Percentiles rank a stretch among this genome's conserved stretches.
phyloP scores from a whole-genome alignment of 2,329 filamentous ascomycete genomes.

The Exophiala alcalophila region DNA sequence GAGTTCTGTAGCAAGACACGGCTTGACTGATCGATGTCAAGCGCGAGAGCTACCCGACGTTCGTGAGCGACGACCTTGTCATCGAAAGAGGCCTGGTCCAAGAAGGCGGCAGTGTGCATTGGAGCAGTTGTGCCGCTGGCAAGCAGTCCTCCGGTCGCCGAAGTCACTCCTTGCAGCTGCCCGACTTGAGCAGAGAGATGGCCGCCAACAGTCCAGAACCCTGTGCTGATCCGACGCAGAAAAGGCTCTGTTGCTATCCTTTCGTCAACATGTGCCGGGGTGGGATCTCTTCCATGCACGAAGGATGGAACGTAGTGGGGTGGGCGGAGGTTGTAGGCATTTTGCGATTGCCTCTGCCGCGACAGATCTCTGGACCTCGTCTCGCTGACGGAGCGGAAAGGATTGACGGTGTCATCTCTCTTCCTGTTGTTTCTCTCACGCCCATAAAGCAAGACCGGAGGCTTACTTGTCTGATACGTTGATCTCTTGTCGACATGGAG shows the following conservation, averaged over 20 bases:
- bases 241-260: constrained; percentile 26
- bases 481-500: constrained; percentile 17
- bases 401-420: constrained; percentile 47
- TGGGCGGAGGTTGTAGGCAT: constrained; percentile 18
- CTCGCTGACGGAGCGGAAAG: constrained; percentile 49
- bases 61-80: constrained; percentile 69
- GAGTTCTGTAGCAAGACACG: constrained; percentile 56
- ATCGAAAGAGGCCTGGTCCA: constrained; percentile 49
- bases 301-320: constrained; percentile 30
- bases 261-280: constrained; percentile 42
- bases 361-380: constrained; percentile 26
- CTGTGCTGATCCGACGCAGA: constrained; percentile 61
- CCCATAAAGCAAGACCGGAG: constrained; percentile 31
- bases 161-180: constrained; percentile 48
- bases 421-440: constrained; percentile 48
- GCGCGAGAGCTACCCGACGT: constrained; percentile 71
- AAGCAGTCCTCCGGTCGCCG: constrained; percentile 63
- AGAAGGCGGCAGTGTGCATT: constrained; percentile 56
- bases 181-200: constrained; percentile 53
- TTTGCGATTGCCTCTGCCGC: constrained; percentile 19
- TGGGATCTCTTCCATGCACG: constrained; percentile 49
- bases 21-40: constrained; percentile 70
- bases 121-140: constrained; percentile 71
- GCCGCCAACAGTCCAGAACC: constrained; percentile 77
- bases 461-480: constrained; percentile 53